Evolutionary conservation across 192 early-diverging fungal species (phyloP).

Genomic region (Coemansia sp.): DNA sequence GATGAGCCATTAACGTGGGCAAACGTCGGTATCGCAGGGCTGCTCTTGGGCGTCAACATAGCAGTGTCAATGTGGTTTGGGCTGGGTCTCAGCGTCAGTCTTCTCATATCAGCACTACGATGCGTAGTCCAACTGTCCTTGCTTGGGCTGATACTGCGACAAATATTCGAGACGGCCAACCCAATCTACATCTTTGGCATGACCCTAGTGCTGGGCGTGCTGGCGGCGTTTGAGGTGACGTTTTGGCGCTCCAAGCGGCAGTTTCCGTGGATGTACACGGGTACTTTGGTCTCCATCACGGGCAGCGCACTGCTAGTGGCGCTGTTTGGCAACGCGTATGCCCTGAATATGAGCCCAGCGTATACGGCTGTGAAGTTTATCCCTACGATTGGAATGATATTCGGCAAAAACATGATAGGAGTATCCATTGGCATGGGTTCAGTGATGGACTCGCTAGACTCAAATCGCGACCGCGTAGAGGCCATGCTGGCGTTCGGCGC

Average conservation of each 20-base stretch:
- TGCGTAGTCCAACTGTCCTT: constrained; percentile 77
- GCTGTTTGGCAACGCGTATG: constrained; percentile 54
- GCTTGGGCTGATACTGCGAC: constrained; percentile 68
- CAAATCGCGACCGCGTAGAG: constrained; percentile 56
- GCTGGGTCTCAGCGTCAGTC: constrained; percentile 62
- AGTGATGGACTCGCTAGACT: constrained; percentile 64
- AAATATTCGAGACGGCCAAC: constrained; percentile 65
- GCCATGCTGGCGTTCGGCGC: constrained; percentile 72
- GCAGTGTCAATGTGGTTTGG: constrained; percentile 65
- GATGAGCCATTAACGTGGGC: constrained; percentile 41
- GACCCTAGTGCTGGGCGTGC: constrained; percentile 59
- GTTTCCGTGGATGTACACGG: constrained; percentile 70
- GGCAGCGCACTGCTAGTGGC: constrained; percentile 17
- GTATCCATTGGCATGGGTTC: constrained; percentile 66
- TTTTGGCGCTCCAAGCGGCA: constrained; percentile 71
- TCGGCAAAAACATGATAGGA: constrained; percentile 78
- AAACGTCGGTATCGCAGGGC: constrained; percentile 65
- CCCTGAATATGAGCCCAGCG: constrained; percentile 68
- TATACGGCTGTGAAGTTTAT: constrained; percentile 75
- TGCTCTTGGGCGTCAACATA: constrained; percentile 63
- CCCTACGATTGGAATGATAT: constrained; percentile 83
- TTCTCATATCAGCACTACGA: constrained; percentile 69
- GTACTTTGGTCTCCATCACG: constrained; percentile 56
- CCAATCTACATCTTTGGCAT: constrained; percentile 61
- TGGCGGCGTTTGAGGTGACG: constrained; percentile 69